phyloP scores from a whole-genome alignment of 768 basidiomycete species.

The Calocybe cyanea region DNA sequence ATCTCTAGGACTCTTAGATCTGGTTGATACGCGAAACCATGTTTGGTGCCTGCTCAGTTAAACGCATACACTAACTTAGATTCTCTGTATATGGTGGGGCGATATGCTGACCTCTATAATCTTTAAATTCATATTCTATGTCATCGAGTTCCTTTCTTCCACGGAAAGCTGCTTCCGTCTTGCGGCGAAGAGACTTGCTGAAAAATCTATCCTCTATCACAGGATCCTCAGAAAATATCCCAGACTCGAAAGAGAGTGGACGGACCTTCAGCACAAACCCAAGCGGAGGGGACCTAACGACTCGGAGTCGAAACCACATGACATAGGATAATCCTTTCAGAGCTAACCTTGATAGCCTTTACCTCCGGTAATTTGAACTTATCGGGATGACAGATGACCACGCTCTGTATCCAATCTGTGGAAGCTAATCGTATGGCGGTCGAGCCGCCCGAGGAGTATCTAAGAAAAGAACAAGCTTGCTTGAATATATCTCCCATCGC shows the following conservation, averaged over 20 bases:
- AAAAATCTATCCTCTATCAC: conserved; percentile 36
- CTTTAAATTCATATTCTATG: conserved; percentile 42
- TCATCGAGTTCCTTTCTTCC: conserved; percentile 32
- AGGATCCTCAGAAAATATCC: not conserved
- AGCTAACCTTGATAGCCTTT: conserved; percentile 29
- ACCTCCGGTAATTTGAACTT: conserved; percentile 28
- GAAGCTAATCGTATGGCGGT: conserved; percentile 33
- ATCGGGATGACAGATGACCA: conserved; percentile 41
- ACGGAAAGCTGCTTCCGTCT: conserved; percentile 34
- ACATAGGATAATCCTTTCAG: conserved; percentile 2
- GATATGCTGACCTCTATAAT: conserved; percentile 35
- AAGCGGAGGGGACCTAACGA: conserved; percentile 26
- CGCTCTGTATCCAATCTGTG: conserved; percentile 31
- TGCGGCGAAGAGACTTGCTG: conserved; percentile 21
- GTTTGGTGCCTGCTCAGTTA: conserved; percentile 32
- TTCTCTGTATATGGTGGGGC: not conserved
- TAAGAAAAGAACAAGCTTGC: conserved; percentile 11
- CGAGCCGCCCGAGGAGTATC: conserved; percentile 43
- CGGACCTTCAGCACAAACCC: conserved; percentile 40
- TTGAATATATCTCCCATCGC: too few relatives aligned
- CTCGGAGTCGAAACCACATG: too few relatives aligned
- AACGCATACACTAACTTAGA: not conserved
- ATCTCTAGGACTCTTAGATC: conserved; percentile 33
- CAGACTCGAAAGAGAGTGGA: not conserved
- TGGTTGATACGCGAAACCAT: conserved; percentile 44